Evolutionary conservation across 805 yeast genomes (phyloP), one percentile per base, ranked within the genome.

Genomic region (Yueomyces sp.): DNA sequence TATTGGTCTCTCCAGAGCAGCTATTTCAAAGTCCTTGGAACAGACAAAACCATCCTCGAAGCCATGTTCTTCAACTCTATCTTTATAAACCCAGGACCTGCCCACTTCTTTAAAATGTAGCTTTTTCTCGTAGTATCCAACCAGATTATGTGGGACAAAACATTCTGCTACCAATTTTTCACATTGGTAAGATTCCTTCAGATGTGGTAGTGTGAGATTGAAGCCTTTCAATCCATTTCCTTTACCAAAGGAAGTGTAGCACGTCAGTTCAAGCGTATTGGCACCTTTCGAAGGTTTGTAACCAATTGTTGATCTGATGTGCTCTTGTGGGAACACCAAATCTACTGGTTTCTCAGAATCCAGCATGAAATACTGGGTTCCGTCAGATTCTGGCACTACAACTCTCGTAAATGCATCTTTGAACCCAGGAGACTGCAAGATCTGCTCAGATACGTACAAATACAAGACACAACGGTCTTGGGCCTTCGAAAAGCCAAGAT

Each of bases 81-180:
- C 51, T 26, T 48, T 55, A 50, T 49, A 56, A 36, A 50, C 47
- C 41, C 43, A 52, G 45, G 46, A 65, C 3, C 55, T 55, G 4
- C 53, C 46, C 0, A 61, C 49, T 31, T 50, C 53, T 1, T 9
- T 40, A 45, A 70, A 77, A 0, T 69, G 68, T 44, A 72, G 66
- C 28, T 60, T 59, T 1, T 53, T 45, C 3, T 55, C 52, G 49
- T 77, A 77, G 54, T 68, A 76, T 2, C 55, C 62, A 2, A 63
- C 70, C 40, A 77, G 55, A 4, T 66, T 51, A 56, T 77, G 84
- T 44, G 74, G 75, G 11, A 61, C 62, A 28, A 77, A 69, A 27
- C 69, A 75, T 31, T 63, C 64, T 1, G 72, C 72, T 45, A 61
- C 49, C 26, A 69, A 42, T 4, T 26, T 40, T 4, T 33, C 27